Conservation (phyloP, 495 filamentous ascomycete genomes). For the Lasiosphaeria miniovina region DNA sequence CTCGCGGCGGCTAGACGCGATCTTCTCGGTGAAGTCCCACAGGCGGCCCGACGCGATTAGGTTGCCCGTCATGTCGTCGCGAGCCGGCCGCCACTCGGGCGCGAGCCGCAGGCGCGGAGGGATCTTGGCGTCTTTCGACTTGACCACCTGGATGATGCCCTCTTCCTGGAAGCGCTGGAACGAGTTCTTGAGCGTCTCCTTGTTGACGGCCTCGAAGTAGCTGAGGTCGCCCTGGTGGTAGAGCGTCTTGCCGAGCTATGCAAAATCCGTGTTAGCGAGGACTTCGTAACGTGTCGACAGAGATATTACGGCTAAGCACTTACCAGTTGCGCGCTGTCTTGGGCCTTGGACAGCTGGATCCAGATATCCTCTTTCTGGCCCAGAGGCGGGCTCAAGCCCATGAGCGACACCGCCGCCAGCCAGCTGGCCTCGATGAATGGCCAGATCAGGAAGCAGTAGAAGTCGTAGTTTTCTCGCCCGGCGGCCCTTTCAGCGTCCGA, state of each 20-base stretch:
- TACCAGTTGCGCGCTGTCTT: conserved; percentile 80
- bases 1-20: conserved; percentile 77
- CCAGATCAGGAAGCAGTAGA: conserved; percentile 98
- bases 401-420: conserved; percentile 82
- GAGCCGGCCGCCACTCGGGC: conserved; percentile 71
- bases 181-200: conserved; percentile 91
- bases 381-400: conserved; percentile 76
- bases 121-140: conserved; percentile 56
- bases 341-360: conserved; percentile 73
- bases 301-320: conserved; percentile 24
- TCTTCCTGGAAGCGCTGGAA: conserved; percentile 87
- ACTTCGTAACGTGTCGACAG: no score
- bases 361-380: conserved; percentile 61
- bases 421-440: conserved; percentile 92
- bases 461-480: conserved; percentile 92
- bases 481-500: conserved; percentile 67
- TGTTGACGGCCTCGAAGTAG: conserved; percentile 98
- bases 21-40: conserved; percentile 88
- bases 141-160: conserved; percentile 73
- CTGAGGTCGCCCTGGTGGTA: conserved; percentile 96
- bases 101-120: conserved; percentile 63
- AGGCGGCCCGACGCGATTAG: conserved; percentile 68
- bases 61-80: conserved; percentile 57
- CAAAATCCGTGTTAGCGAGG: background rate
- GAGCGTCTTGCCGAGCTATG: conserved; percentile 86